phyloP scores from a whole-genome alignment of 2,329 filamentous ascomycete species.

The Alternaria triticimaculans region DNA sequence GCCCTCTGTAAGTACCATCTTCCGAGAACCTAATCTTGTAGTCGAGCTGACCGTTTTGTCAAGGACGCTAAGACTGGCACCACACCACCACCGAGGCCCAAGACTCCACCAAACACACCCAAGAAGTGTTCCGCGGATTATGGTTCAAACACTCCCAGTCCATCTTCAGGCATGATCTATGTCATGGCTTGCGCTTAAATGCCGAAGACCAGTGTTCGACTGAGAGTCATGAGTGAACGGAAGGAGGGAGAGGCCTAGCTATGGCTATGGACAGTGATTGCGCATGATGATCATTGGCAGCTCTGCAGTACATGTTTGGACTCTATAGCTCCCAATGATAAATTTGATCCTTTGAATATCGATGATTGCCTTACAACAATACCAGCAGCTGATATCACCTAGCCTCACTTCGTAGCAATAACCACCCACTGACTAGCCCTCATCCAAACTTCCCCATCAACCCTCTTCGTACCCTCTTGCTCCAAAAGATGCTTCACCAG shows the following conservation, averaged over 20 bases:
- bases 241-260: too few relatives aligned
- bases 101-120: background rate
- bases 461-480: slow-evolving; percentile 26
- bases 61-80: background rate
- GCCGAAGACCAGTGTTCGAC: background rate
- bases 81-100: background rate
- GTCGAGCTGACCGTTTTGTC: background rate
- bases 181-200: background rate
- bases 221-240: background rate
- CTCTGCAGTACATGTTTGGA: background rate
- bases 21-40: background rate
- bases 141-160: background rate
- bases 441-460: slow-evolving; percentile 34
- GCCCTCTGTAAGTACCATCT: background rate
- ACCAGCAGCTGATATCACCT: background rate
- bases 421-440: slow-evolving; percentile 41
- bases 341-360: background rate
- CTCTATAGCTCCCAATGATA: background rate
- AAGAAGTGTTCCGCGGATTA: background rate
- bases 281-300: background rate
- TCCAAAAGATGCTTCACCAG: slow-evolving; percentile 26
- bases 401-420: slow-evolving; percentile 29
- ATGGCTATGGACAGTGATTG: background rate
- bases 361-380: background rate
- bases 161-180: too few relatives aligned